These are phyloP conservation scores for Diaporthe batatas DNA, from an alignment of 2,329 filamentous ascomycete species.

Conservation along the genomic window DNA sequence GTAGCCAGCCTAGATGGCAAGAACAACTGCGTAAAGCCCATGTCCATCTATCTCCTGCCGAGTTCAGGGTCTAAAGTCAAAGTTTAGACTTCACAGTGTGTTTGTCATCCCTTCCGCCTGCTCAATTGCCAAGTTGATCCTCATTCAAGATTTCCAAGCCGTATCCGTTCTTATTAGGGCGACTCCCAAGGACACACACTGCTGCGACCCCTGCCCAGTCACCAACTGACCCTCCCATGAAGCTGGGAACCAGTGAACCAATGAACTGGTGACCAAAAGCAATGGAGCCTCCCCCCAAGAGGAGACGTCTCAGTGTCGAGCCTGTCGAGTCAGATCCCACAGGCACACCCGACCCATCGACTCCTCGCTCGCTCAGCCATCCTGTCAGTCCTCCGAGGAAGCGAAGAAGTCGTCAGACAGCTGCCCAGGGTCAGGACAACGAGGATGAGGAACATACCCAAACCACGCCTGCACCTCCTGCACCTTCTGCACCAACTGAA, in stretches of 20 bases:
- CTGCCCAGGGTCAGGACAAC: slow-evolving; percentile 19
- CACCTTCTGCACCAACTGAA: too few relatives aligned
- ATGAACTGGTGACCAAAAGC: background rate
- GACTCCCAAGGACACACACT: background rate
- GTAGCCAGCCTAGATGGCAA: too few relatives aligned
- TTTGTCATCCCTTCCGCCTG: too few relatives aligned
- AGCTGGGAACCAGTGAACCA: background rate
- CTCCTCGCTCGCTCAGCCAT: slow-evolving; percentile 50
- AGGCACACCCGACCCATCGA: background rate
- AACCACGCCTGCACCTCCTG: background rate
- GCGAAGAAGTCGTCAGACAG: slow-evolving; percentile 45
- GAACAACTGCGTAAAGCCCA: too few relatives aligned
- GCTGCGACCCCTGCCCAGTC: background rate
- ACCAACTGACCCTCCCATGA: background rate
- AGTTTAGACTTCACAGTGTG: too few relatives aligned
- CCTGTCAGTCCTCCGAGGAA: slow-evolving; percentile 63
- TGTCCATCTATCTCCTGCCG: too few relatives aligned
- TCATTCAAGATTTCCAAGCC: background rate
- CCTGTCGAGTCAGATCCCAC: background rate
- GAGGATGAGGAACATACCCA: background rate
- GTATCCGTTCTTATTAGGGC: background rate
- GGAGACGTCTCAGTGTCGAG: slow-evolving; percentile 26
- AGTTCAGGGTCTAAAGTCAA: too few relatives aligned
- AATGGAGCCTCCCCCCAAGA: slow-evolving; percentile 41
- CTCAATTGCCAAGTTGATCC: too few relatives aligned